phyloP scores from a whole-genome alignment of 75 land plant genomes.

The Azolla pinnata region DNA sequence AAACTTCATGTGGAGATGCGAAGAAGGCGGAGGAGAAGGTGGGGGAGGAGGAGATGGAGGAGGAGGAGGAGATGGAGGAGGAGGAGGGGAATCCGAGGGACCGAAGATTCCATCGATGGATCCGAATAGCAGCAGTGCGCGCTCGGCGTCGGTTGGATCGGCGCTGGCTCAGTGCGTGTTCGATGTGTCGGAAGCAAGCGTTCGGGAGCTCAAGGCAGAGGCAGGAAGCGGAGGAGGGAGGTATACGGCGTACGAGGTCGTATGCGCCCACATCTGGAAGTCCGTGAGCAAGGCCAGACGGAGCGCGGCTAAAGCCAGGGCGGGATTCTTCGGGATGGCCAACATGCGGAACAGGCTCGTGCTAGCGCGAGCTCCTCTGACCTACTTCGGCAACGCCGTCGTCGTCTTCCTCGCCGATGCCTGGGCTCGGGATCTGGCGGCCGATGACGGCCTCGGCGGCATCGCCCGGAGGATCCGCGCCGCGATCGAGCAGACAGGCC shows the following conservation, averaged over 20 bases:
- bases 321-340: background rate
- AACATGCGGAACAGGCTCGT: constrained; percentile 7
- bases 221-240: background rate
- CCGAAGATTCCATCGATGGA: too few relatives aligned
- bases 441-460: background rate
- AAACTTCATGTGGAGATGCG: background rate
- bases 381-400: constrained; percentile 30
- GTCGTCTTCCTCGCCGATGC: background rate
- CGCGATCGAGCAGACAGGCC: too few relatives aligned
- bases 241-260: constrained; percentile 23
- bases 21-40: background rate
- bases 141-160: too few relatives aligned
- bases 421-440: constrained; percentile 13
- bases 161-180: background rate
- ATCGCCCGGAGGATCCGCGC: background rate
- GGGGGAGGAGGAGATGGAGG: background rate
- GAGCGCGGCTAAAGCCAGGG: background rate
- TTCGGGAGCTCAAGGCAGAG: background rate
- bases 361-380: constrained; percentile 9
- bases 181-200: background rate
- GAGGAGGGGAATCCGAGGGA: background rate
- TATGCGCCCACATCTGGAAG: constrained; percentile 20
- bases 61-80: background rate
- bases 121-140: too few relatives aligned
- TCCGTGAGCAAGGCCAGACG: constrained; percentile 8